Percentiles rank a stretch among this genome's conserved stretches.
These are phyloP conservation scores for Carex parvula DNA, from an alignment of 176 grass and related monocot species.

Conservation along the genomic window DNA sequence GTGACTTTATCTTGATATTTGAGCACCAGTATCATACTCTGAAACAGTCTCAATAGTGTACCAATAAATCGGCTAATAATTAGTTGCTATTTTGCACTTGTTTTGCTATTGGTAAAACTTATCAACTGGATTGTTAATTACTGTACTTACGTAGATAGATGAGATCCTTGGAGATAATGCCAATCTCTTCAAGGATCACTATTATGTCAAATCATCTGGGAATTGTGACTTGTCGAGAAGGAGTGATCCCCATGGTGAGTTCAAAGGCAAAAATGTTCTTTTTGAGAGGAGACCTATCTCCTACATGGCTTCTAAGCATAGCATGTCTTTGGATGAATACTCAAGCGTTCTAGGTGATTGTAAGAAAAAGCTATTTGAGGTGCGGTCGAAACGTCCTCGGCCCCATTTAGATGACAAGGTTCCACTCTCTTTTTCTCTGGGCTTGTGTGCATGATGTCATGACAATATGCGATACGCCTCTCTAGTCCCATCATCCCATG, in stretches of 20 bases:
- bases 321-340: slow-evolving; percentile 74
- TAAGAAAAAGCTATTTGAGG: slow-evolving; percentile 55
- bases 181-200: slow-evolving; percentile 83
- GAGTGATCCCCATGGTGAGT: slow-evolving; percentile 93
- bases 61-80: no score
- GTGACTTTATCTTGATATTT: background rate
- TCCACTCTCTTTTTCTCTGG: background rate
- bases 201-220: slow-evolving; percentile 89
- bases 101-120: background rate
- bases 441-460: background rate
- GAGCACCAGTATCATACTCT: background rate
- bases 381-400: slow-evolving; percentile 58
- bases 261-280: slow-evolving; percentile 76
- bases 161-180: slow-evolving; percentile 70
- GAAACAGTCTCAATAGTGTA: background rate
- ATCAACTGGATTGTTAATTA: background rate
- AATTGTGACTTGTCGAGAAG: slow-evolving; percentile 86
- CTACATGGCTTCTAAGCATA: slow-evolving; percentile 56
- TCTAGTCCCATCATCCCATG: background rate
- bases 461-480: background rate
- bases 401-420: slow-evolving; percentile 97
- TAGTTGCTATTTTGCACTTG: background rate
- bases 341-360: slow-evolving; percentile 58
- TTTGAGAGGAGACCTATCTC: slow-evolving; percentile 69
- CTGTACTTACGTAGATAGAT: slow-evolving; percentile 44